phyloP scores from a whole-genome alignment of 1,284 basidiomycete genomes.

The Malassezia nana region DNA sequence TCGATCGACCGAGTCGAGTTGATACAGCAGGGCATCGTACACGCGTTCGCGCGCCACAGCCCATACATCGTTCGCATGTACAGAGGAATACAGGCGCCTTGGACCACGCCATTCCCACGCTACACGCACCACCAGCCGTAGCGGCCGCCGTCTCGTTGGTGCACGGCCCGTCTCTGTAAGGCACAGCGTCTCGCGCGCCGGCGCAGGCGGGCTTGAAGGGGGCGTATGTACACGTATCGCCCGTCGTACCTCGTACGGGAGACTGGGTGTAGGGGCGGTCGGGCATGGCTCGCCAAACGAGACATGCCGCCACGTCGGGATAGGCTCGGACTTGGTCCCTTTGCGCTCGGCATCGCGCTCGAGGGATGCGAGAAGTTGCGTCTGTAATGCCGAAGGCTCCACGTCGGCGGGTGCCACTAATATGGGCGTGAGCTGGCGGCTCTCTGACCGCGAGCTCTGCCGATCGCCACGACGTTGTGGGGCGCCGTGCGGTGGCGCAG shows the following conservation, averaged over 20 bases:
- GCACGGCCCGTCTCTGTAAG: no score
- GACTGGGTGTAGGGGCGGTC: neutral
- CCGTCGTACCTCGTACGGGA: slow-evolving; percentile 11
- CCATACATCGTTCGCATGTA: neutral
- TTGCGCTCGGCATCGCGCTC: slow-evolving; percentile 2
- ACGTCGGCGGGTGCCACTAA: neutral
- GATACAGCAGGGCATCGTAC: neutral
- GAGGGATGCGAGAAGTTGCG: slow-evolving; percentile 4
- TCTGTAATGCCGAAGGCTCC: neutral
- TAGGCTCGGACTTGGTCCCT: neutral
- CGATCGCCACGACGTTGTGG: no score
- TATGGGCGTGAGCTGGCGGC: neutral
- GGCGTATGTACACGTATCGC: no score
- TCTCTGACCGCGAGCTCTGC: no score
- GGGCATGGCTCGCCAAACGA: slow-evolving; percentile 13
- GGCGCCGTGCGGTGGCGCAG: neutral
- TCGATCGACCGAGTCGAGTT: neutral
- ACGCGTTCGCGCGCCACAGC: neutral
- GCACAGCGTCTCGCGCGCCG: no score
- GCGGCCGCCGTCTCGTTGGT: neutral
- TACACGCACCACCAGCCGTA: neutral
- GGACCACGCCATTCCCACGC: neutral
- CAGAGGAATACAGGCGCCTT: no score
- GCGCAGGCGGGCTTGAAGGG: no score
- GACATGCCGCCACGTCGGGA: neutral